Base-by-base conservation (phyloP, 2,329 filamentous ascomycete species). In the Colletotrichum orchidophilum region DNA sequence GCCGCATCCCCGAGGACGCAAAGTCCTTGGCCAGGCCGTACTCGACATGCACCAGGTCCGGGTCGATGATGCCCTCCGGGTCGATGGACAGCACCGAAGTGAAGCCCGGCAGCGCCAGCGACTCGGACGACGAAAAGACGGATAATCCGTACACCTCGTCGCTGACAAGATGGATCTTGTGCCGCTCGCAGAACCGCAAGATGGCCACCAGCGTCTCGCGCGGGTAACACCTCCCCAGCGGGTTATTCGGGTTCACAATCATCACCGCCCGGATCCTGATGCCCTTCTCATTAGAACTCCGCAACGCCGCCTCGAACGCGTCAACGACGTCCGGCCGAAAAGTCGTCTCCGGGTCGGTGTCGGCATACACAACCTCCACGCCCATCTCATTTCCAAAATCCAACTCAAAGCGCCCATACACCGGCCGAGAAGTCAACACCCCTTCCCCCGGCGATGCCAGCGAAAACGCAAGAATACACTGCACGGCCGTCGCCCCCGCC, bases 131-230 rank as follows among this genome's bases (percentile, higher is more conserved):
- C 76, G 84, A 69, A 70, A 84, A 90, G 0, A 86, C 81, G 1
- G 86, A 87, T 46, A 86, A 79, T 11, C 85, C 88, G 74, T 90
- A 90, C 49, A 91, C 86, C 75, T 91, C 88, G 75, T 91, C 88
- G 72, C 84, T 86, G 74, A 90, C 83, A 55, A 90, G 79, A 70
- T 90, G 87, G 4, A 90, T 78, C 3, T 77, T 73, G 71, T 88
- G 80, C 50, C 80, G 81, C 63, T 86, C 79, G 73, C 87, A 90
- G 63, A 90, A 82, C 3, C 76, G 74, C 81, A 89, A 83, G 26
- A 87, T 77, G 7, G 77, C 78, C 0, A 84, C 70, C 3, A 89
- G 74, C 0, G 82, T 82, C 6, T 80, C 76, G n/a, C 77, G 77
- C 1, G 84, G 78, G 70, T 87, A 87, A 74, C 84, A 87, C 69